phyloP scores from a whole-genome alignment of 2,329 filamentous ascomycete species.

The Alternaria postmessia region DNA sequence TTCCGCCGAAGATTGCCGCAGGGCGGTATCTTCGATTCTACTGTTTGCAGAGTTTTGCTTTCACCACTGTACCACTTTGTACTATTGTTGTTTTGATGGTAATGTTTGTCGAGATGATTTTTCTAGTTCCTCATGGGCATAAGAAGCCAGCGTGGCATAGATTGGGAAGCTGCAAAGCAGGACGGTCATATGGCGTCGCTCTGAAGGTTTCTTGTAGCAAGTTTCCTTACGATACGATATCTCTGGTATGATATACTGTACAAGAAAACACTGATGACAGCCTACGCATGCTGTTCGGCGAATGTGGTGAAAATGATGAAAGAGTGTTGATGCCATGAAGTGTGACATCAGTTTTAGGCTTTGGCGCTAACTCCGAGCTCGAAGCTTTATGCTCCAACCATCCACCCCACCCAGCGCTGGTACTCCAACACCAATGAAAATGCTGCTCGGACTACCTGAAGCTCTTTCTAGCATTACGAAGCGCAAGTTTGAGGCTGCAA shows the following conservation, averaged over 20 bases:
- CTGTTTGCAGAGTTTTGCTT: conserved; percentile 5
- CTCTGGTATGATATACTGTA: neutral
- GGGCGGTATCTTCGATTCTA: neutral
- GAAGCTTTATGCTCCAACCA: neutral
- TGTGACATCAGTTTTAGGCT: conserved; percentile 10
- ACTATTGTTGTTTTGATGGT: conserved; percentile 4
- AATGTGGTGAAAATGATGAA: conserved; percentile 1
- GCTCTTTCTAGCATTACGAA: conserved; percentile 49
- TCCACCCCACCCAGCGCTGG: neutral
- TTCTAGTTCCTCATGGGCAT: conserved; percentile 2
- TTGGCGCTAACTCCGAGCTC: conserved; percentile 9
- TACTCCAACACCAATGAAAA: conserved; percentile 20
- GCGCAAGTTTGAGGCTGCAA: conserved; percentile 49
- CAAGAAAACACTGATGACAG: neutral
- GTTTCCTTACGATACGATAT: neutral
- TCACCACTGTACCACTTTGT: conserved; percentile 6
- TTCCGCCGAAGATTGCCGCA: neutral
- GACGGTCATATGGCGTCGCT: conserved; percentile 4
- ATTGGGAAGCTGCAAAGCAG: conserved; percentile 16
- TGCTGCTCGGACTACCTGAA: conserved; percentile 46
- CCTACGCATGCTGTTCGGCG: neutral
- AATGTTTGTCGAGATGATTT: neutral
- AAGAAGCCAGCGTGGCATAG: conserved; percentile 14
- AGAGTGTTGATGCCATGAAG: neutral
- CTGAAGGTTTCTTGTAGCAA: neutral